A percentile compares a stretch with the other conserved stretches of the same genome.
phyloP scores from a whole-genome alignment of 495 filamentous ascomycete species.

The Bathelium albidoporum region DNA sequence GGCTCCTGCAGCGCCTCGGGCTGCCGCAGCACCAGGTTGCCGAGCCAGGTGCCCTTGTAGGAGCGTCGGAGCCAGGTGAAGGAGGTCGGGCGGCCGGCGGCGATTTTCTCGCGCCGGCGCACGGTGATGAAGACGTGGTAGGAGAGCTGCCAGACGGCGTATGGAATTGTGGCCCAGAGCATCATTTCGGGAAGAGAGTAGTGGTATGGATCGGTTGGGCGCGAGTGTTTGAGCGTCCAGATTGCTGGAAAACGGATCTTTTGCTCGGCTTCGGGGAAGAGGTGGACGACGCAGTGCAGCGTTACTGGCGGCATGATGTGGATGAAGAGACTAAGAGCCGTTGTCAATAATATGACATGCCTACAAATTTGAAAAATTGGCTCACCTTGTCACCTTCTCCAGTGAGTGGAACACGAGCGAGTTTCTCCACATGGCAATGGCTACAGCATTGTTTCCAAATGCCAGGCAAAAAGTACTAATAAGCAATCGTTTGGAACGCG shows the following conservation, averaged over 20 bases:
- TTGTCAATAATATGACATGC: too few relatives aligned
- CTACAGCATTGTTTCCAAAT: slow-evolving; percentile 91
- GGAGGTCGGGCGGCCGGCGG: slow-evolving; percentile 86
- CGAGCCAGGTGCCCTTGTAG: slow-evolving; percentile 80
- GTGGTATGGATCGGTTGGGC: slow-evolving; percentile 57
- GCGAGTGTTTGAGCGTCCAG: slow-evolving; percentile 66
- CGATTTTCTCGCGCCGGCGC: slow-evolving; percentile 84
- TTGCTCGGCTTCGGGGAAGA: slow-evolving; percentile 55
- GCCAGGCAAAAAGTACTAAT: slow-evolving; percentile 88
- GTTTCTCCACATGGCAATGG: slow-evolving; percentile 99
- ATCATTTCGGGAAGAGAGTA: slow-evolving; percentile 81
- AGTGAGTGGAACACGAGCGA: slow-evolving; percentile 95
- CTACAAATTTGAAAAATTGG: slow-evolving; percentile 5
- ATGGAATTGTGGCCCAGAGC: slow-evolving; percentile 84
- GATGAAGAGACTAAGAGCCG: slow-evolving; percentile 88
- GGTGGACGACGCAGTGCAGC: slow-evolving; percentile 82
- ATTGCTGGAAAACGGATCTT: slow-evolving; percentile 73
- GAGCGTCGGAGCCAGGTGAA: slow-evolving; percentile 94
- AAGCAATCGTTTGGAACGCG: slow-evolving; percentile 80
- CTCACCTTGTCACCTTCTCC: slow-evolving; percentile 82
- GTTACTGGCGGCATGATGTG: slow-evolving; percentile 97
- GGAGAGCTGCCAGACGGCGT: slow-evolving; percentile 78
- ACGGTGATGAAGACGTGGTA: slow-evolving; percentile 95
- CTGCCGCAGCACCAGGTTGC: slow-evolving; percentile 68
- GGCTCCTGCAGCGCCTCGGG: slow-evolving; percentile 69